Conservation (phyloP, 1,284 basidiomycete genomes). For the Earliella scabrosa region DNA sequence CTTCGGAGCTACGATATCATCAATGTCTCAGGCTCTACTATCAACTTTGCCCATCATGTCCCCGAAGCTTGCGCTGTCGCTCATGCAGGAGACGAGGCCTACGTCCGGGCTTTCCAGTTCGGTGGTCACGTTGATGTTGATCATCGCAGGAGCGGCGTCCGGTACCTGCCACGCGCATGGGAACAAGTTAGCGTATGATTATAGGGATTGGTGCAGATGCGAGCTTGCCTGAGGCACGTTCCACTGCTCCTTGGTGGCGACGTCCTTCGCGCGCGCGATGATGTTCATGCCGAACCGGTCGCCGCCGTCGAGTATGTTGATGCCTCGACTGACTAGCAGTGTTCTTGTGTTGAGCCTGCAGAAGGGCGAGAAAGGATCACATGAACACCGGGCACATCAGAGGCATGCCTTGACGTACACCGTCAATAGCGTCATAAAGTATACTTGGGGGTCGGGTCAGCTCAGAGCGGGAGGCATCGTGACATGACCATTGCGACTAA, state of each 20-base stretch:
- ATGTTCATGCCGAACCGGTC: neutral
- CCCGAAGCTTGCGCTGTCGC: no score
- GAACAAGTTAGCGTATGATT: no score
- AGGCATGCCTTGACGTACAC: neutral
- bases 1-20: no score
- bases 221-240: conserved; percentile 8
- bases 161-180: conserved; percentile 3
- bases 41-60: no score
- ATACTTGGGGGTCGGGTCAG: no score
- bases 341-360: conserved; percentile 8
- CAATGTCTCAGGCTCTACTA: no score
- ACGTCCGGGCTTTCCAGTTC: neutral
- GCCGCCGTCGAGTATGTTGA: neutral
- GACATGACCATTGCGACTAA: no score
- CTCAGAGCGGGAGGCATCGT: no score
- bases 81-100: no score
- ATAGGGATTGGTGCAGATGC: no score
- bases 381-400: no score
- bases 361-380: no score
- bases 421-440: conserved; percentile 2
- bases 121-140: conserved; percentile 4
- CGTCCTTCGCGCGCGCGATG: conserved; percentile 6
- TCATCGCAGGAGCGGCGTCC: neutral
- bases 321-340: neutral
- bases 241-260: conserved; percentile 9